phyloP scores from a whole-genome alignment of 2,329 filamentous ascomycete species.

The Neopestalotiopsis rosae region DNA sequence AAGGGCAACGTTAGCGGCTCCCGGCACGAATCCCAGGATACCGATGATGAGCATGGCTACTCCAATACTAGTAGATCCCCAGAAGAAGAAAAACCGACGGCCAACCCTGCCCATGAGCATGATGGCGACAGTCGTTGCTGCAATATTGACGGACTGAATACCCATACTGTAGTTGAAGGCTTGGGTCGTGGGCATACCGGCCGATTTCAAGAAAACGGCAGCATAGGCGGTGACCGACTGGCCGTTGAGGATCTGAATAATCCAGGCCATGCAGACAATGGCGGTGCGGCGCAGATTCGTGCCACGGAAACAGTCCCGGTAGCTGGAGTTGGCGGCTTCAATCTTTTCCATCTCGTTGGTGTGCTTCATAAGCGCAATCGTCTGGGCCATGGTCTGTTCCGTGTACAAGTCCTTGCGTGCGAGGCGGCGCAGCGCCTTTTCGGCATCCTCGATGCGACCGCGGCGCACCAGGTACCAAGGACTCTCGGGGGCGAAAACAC shows the following conservation, averaged over 20 bases:
- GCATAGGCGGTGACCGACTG: conserved; percentile 71
- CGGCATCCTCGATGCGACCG: conserved; percentile 68
- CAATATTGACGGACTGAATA: conserved; percentile 75
- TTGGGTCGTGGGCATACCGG: conserved; percentile 57
- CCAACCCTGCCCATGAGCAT: conserved; percentile 80
- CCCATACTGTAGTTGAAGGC: conserved; percentile 67
- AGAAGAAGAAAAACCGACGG: conserved; percentile 74
- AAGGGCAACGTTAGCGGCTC: conserved; percentile 67
- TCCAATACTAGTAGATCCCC: conserved; percentile 75
- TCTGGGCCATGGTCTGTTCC: conserved; percentile 82
- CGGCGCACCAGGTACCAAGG: conserved; percentile 80
- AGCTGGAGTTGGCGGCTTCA: conserved; percentile 75
- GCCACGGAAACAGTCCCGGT: conserved; percentile 84
- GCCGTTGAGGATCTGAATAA: conserved; percentile 67
- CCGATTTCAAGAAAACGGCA: conserved; percentile 64
- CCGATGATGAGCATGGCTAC: conserved; percentile 82
- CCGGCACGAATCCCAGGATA: conserved; percentile 78
- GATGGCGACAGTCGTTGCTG: conserved; percentile 82
- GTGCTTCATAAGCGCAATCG: conserved; percentile 89
- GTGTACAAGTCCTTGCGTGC: conserved; percentile 67
- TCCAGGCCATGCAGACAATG: conserved; percentile 69
- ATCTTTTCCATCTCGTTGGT: conserved; percentile 81
- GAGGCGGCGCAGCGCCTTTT: conserved; percentile 67
- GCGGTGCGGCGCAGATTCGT: conserved; percentile 80
- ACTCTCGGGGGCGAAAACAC: conserved; percentile 72